Conservation (phyloP, 139 green algal genomes). For the Picochlorum sp. region DNA sequence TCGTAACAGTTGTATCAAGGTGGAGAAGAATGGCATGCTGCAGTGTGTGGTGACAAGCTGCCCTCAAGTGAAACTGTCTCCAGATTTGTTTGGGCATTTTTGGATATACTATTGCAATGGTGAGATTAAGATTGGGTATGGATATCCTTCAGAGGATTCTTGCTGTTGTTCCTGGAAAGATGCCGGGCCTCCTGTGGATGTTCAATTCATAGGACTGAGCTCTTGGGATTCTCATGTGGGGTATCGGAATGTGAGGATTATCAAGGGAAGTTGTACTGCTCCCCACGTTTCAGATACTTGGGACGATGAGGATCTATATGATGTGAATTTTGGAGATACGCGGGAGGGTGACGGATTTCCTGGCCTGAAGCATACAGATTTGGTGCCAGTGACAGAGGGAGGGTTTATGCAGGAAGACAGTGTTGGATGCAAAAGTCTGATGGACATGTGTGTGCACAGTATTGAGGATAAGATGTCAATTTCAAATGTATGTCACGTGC, state of each 20-base stretch:
- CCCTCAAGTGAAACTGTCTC: slow-evolving; percentile 8
- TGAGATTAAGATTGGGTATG: slow-evolving; percentile 40
- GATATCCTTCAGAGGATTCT: slow-evolving; percentile 12
- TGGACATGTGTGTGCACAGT: slow-evolving; percentile 1
- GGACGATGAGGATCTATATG: background rate
- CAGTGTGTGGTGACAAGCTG: slow-evolving; percentile 12
- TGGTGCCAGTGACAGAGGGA: too few relatives aligned
- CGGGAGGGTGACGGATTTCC: background rate
- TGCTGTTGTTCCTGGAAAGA: slow-evolving; percentile 43
- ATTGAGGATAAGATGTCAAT: background rate
- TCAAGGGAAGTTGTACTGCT: background rate
- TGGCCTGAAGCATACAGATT: too few relatives aligned
- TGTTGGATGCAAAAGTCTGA: too few relatives aligned
- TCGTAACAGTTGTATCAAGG: slow-evolving; percentile 68
- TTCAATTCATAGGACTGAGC: slow-evolving; percentile 45
- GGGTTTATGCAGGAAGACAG: too few relatives aligned
- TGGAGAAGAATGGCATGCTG: slow-evolving; percentile 61
- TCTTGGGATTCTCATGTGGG: slow-evolving; percentile 77
- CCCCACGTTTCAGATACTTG: background rate
- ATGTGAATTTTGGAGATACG: background rate
- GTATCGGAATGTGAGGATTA: slow-evolving; percentile 48
- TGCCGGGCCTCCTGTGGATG: slow-evolving; percentile 12
- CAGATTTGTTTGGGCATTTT: slow-evolving; percentile 25
- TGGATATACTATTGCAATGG: slow-evolving; percentile 53
- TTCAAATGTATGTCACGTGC: slow-evolving; percentile 18